Base-by-base conservation (phyloP, 192 early-diverging fungal genomes). In the Fimicolochytrium jonesii region DNA sequence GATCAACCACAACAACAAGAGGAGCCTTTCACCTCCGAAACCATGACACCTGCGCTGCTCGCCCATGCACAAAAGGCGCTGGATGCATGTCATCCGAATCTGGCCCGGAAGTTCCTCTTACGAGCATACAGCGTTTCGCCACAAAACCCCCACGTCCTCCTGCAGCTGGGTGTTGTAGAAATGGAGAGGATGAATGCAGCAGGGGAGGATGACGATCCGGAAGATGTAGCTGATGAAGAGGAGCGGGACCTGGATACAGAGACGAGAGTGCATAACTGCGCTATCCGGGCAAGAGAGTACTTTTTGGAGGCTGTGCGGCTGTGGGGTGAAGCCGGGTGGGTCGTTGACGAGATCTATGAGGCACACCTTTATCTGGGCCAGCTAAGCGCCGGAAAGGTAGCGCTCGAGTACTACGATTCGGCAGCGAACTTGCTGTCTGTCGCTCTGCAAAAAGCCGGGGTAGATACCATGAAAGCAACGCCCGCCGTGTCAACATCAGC, bases 321-420 rank as follows among this genome's bases (percentile, higher is more conserved):
- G n/a, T 74, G 74, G 48, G n/a, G n/a, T n/a, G n/a, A n/a, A n/a
- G n/a, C n/a, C n/a, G n/a, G n/a, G n/a, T n/a, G n/a, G n/a, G n/a
- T n/a, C 4, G 87, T 88, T 22, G 77, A 88, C 29, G 68, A 71
- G 37, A 86, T 87, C 22, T 82, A 83, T 58, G 78, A 81, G 58
- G 88, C 90, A 70, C 95, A 90, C 77, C 86, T 98, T 82, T 92
- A 94, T 67, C 76, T 98, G 34, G 79, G 69, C 9, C 76, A 78
- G 52, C 61, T 83, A 29, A 52, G 46, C 7, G 66, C 17, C 1
- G 78, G 69, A 13, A 42, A 68, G 48, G 76, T 79, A 52, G 66
- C 78, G 2, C 20, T 80, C 15, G 25, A 41, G 26, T 74, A 35
- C 30, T 85, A 77, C 54, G 34, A 4, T 5, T 17, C 32, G 37